These are phyloP conservation scores for Starmerella floricola DNA, from an alignment of 805 yeast species.

Conservation along the genomic window DNA sequence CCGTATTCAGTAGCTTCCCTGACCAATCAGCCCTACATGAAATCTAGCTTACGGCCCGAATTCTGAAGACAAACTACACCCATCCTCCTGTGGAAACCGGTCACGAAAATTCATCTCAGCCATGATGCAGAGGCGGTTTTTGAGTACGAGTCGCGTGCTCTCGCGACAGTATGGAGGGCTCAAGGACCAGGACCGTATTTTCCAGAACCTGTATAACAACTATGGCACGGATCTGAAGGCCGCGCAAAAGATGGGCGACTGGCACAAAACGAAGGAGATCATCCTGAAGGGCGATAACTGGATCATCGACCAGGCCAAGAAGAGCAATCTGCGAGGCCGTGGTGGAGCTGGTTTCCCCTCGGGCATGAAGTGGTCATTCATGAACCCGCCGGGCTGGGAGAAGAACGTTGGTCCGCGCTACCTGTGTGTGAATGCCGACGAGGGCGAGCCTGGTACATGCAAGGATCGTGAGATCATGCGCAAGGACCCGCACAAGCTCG, in stretches of 20 bases:
- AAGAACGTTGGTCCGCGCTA: slow-evolving; percentile 81
- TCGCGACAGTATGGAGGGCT: slow-evolving; percentile 55
- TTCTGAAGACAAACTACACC: background rate
- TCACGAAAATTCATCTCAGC: background rate
- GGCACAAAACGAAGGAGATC: slow-evolving; percentile 85
- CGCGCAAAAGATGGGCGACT: slow-evolving; percentile 73
- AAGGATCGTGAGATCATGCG: slow-evolving; percentile 85
- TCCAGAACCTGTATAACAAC: slow-evolving; percentile 67
- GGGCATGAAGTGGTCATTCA: slow-evolving; percentile 83
- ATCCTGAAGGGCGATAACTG: slow-evolving; percentile 72
- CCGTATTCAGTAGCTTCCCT: background rate
- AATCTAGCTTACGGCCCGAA: slow-evolving; percentile 2
- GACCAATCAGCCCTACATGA: slow-evolving; percentile 11
- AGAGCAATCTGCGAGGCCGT: slow-evolving; percentile 77
- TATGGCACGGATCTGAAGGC: slow-evolving; percentile 66
- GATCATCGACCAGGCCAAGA: slow-evolving; percentile 80
- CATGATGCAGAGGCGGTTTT: slow-evolving; percentile 18
- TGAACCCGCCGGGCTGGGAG: slow-evolving; percentile 95
- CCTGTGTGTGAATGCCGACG: slow-evolving; percentile 83
- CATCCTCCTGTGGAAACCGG: slow-evolving; percentile 1
- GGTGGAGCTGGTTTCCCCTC: slow-evolving; percentile 94
- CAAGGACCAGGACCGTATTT: slow-evolving; percentile 72
- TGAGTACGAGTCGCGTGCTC: slow-evolving; percentile 16
- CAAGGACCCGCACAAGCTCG: slow-evolving; percentile 82
- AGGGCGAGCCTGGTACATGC: slow-evolving; percentile 92